Conservation (phyloP, 768 basidiomycete species). For the Tricholoma matsutake region DNA sequence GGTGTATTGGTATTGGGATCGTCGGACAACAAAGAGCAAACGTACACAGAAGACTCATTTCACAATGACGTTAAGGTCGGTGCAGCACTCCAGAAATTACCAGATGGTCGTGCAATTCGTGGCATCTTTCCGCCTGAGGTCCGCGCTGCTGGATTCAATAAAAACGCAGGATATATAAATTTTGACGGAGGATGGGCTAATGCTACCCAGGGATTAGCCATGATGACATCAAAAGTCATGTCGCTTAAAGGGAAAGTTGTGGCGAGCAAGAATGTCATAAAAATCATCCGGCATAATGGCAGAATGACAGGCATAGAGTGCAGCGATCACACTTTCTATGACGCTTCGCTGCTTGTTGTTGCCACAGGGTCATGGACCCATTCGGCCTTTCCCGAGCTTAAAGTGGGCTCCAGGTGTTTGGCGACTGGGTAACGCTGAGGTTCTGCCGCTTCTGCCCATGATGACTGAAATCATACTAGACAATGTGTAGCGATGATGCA, state of each 20-base stretch:
- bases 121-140: constrained; percentile 45
- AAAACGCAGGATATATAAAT: constrained; percentile 63
- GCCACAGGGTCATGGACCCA: constrained; percentile 87
- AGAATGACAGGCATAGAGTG: constrained; percentile 61
- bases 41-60: constrained; percentile 54
- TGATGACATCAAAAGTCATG: constrained; percentile 54
- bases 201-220: constrained; percentile 61
- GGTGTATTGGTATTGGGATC: constrained; percentile 63
- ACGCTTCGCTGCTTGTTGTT: constrained; percentile 63
- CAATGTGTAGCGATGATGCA: constrained; percentile 79
- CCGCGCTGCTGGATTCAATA: constrained; percentile 31
- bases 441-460: not conserved
- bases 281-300: constrained; percentile 38
- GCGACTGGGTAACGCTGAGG: constrained; percentile 74
- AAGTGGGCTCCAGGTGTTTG: constrained; percentile 44
- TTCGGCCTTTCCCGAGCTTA: constrained; percentile 62
- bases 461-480: constrained; percentile 36
- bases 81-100: constrained; percentile 42
- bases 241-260: constrained; percentile 58
- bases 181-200: constrained; percentile 82
- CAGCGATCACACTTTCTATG: constrained; percentile 49
- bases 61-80: constrained; percentile 63
- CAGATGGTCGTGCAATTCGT: constrained; percentile 39
- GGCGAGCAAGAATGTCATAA: constrained; percentile 53
- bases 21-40: constrained; percentile 14